Evolutionary conservation across 768 basidiomycete genomes (phyloP), one percentile per base, ranked within the genome.

Genomic region (Tulasnella sp.): DNA sequence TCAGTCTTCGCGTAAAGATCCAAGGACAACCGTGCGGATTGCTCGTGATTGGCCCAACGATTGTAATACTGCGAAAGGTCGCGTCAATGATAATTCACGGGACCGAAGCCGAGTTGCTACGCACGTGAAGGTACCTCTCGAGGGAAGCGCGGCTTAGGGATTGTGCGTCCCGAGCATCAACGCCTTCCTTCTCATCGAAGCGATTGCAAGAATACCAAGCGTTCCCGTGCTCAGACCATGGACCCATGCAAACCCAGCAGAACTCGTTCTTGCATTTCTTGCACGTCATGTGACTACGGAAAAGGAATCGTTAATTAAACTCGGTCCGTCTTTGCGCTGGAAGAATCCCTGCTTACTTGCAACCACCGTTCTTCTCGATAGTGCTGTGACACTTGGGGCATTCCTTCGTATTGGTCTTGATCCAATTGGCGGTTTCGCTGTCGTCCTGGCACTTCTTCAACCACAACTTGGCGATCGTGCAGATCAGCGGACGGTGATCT

Each of bases 191-290:
- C 81, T 98, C 96, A 76, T 99, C 95, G 80, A 89, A 99, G 35
- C 97, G 89, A 75, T 98, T 98, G 82, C 97, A 99, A 11, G 94
- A 95, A 79, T 98, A 98, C 94, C 94, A 98, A 3, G 90, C 87
- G 0, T 95, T 98, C 11, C 97, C 97, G 76, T 99, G 97, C 77
- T 96, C 96, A 39, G 88, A 87, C 97, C 97, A 99, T 1, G 95
- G 93, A 8, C 95, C 96, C 95, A 98, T 97, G 82, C 97, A 99
- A 44, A 99, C 95, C 97, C 97, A 99, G 80, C 97, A 99, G 80
- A 98, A 99, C 83, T 94, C 93, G 76, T 94, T 88, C 78, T 94
- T 96, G 86, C 97, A 98, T 82, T 98, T 98, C 86, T 97, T 96
- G 84, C 97, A 98, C 22, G 96, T 98, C 96, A 99, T 99, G 80